A percentile compares a stretch with the other conserved stretches of the same genome.
Conservation (phyloP, 352 stramenopile genomes). For the Thraustochytrium sp. region DNA sequence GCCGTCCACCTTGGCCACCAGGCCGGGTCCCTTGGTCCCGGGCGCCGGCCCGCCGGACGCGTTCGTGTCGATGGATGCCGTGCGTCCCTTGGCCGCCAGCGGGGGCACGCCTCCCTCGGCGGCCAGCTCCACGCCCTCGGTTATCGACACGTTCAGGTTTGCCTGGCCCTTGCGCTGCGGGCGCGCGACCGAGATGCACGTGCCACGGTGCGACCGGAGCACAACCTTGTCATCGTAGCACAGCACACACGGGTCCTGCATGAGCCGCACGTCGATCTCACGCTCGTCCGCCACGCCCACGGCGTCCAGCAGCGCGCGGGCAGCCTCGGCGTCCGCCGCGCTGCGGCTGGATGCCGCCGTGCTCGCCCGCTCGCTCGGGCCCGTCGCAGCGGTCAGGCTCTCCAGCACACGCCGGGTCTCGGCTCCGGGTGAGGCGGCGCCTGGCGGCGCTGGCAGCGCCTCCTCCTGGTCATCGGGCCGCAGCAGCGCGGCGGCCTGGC, state of each 20-base stretch:
- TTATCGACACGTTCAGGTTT: neutral
- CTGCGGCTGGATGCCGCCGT: too few relatives aligned
- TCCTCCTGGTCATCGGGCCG: too few relatives aligned
- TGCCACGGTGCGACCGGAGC: slow-evolving; percentile 16
- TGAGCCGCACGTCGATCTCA: slow-evolving; percentile 13
- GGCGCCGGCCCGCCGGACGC: neutral
- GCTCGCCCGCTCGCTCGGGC: neutral
- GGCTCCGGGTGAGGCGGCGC: neutral
- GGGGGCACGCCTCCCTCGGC: neutral
- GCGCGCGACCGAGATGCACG: slow-evolving; percentile 15
- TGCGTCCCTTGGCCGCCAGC: neutral
- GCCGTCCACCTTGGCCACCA: neutral
- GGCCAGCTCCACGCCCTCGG: neutral
- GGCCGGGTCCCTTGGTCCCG: neutral
- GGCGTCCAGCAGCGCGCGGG: neutral
- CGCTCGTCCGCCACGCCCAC: slow-evolving; percentile 1
- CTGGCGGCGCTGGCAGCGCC: neutral
- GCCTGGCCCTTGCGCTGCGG: neutral
- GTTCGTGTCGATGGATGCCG: neutral
- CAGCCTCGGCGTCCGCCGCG: too few relatives aligned
- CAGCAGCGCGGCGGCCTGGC: too few relatives aligned
- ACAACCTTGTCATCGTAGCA: slow-evolving; percentile 42
- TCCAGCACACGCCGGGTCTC: neutral
- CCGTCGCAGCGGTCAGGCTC: neutral
- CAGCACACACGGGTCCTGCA: slow-evolving; percentile 9